These are phyloP conservation scores for Apostasia shenzhenica DNA, from an alignment of 106 monocot genomes.

Conservation along the genomic window DNA sequence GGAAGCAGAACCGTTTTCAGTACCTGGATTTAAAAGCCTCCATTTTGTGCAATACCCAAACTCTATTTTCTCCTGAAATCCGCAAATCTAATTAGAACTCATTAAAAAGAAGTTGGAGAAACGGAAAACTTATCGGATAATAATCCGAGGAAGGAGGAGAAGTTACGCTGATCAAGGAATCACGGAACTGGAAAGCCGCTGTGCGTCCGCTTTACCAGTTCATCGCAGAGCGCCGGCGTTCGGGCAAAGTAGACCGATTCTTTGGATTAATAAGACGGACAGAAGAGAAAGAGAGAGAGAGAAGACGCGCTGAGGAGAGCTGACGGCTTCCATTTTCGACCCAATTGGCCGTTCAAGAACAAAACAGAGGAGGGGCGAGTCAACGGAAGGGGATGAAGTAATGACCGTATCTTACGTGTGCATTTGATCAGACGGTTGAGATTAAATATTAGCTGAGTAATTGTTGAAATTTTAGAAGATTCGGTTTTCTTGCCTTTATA, in stretches of 20 bases:
- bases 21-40: not conserved
- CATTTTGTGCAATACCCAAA: not conserved
- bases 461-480: too few species aligned
- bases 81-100: too few species aligned
- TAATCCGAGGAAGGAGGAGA: not conserved
- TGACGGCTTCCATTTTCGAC: not conserved
- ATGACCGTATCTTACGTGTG: too few species aligned
- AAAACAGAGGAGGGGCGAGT: not conserved
- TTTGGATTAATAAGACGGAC: not conserved
- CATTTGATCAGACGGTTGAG: too few species aligned
- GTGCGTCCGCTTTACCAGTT: not conserved
- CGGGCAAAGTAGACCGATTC: not conserved
- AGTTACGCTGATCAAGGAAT: not conserved
- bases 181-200: not conserved
- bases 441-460: too few species aligned
- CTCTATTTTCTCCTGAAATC: slow-evolving; percentile 1
- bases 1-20: not conserved
- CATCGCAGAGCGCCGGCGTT: not conserved
- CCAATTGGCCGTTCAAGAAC: not conserved
- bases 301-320: not conserved
- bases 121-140: not conserved
- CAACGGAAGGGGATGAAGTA: too few species aligned
- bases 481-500: too few species aligned
- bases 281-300: not conserved
- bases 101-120: too few species aligned